Percentiles rank a stretch among this genome's conserved stretches.
Conservation (phyloP, 768 basidiomycete species). For the Strobilomyces dryophilus region DNA sequence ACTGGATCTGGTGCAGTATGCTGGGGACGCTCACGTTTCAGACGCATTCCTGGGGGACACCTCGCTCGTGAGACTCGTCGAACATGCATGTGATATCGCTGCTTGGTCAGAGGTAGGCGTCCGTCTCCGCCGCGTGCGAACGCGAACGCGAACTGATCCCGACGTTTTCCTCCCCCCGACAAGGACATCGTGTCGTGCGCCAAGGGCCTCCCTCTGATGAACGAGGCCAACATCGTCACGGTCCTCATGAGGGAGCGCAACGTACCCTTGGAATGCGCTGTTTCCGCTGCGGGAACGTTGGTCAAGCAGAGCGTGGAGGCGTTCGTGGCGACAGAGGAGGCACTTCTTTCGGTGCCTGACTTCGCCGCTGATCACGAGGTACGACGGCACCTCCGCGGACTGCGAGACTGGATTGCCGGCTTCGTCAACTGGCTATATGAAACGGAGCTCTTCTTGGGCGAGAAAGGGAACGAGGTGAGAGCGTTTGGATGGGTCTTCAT, state of each 20-base stretch:
- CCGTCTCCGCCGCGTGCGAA: background rate
- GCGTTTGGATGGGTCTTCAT: conserved; percentile 63
- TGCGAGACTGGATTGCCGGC: conserved; percentile 55
- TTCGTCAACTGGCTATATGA: conserved; percentile 65
- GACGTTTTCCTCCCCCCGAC: background rate
- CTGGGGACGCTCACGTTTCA: conserved; percentile 42
- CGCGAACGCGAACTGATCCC: background rate
- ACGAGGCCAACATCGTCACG: conserved; percentile 44
- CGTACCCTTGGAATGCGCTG: conserved; percentile 47
- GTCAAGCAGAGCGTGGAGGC: conserved; percentile 29
- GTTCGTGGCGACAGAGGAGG: conserved; percentile 23
- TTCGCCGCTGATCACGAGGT: conserved; percentile 23
- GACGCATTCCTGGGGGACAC: conserved; percentile 25
- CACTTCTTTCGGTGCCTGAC: conserved; percentile 13
- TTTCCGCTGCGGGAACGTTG: conserved; percentile 19
- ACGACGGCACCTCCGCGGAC: conserved; percentile 41
- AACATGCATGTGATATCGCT: conserved; percentile 46
- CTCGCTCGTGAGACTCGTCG: conserved; percentile 32
- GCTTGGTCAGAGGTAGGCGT: conserved; percentile 48
- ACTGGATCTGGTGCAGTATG: conserved; percentile 50
- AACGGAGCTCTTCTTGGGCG: conserved; percentile 56
- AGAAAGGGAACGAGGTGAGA: conserved; percentile 52
- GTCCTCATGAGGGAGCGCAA: conserved; percentile 43
- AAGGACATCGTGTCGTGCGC: conserved; percentile 59
- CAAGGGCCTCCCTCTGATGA: conserved; percentile 39